phyloP scores from a whole-genome alignment of 1,284 basidiomycete species.

The Coriolopsis trogii region DNA sequence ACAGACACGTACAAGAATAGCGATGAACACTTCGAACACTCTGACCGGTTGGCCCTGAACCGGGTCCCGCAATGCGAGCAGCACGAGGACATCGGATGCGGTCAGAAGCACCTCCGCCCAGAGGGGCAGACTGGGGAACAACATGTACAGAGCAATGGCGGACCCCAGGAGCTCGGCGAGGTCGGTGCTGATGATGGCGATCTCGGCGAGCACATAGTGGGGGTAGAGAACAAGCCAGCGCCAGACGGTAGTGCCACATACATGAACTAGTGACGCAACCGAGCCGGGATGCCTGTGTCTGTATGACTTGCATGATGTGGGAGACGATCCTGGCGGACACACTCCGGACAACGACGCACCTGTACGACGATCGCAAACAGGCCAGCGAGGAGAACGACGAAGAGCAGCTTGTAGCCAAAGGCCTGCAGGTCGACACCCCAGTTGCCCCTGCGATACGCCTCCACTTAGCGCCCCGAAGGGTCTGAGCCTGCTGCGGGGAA shows the following conservation, averaged over 20 bases:
- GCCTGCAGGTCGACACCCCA: conserved; percentile 80
- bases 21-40: conserved; percentile 77
- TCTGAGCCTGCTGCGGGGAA: conserved; percentile 2
- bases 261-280: conserved; percentile 74
- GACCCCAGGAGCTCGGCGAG: conserved; percentile 80
- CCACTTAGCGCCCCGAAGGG: neutral
- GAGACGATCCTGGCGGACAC: neutral
- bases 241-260: conserved; percentile 44
- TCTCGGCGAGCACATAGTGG: conserved; percentile 69
- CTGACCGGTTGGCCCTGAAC: conserved; percentile 59
- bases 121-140: conserved; percentile 81
- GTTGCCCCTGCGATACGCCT: conserved; percentile 55
- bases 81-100: conserved; percentile 80
- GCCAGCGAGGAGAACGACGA: conserved; percentile 84
- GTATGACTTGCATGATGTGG: conserved; percentile 12
- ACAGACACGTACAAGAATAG: conserved; percentile 50
- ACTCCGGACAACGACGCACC: conserved; percentile 39
- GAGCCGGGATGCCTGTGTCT: conserved; percentile 64
- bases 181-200: conserved; percentile 84
- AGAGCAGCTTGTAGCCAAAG: conserved; percentile 86
- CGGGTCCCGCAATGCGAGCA: conserved; percentile 67
- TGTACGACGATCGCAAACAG: conserved; percentile 83
- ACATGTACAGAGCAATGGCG: conserved; percentile 78
- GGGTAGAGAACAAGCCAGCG: conserved; percentile 75
- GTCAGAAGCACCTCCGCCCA: conserved; percentile 87